A percentile compares a stretch with the other conserved stretches of the same genome.
Conservation (phyloP, 352 stramenopile species). For the Globisporangium carolinianum region DNA sequence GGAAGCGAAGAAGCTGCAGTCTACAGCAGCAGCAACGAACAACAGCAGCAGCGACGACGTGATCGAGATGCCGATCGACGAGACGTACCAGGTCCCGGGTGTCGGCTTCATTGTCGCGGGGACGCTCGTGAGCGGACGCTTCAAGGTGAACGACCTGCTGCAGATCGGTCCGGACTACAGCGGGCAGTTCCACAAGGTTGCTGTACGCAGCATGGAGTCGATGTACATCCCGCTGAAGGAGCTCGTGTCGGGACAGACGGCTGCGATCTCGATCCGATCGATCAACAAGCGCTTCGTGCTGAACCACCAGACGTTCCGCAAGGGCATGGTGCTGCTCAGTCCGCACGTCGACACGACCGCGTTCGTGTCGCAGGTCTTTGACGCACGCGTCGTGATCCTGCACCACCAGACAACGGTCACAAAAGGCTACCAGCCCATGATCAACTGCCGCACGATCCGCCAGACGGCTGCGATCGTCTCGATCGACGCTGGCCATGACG, state of each 20-base stretch:
- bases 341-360: slow-evolving; percentile 65
- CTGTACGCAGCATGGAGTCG: slow-evolving; percentile 83
- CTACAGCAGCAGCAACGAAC: not conserved
- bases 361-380: slow-evolving; percentile 84
- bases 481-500: slow-evolving; percentile 75
- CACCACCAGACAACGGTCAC: slow-evolving; percentile 95
- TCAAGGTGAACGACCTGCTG: slow-evolving; percentile 84
- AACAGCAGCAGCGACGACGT: slow-evolving; percentile 18
- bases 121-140: slow-evolving; percentile 89
- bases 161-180: slow-evolving; percentile 88
- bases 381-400: slow-evolving; percentile 91
- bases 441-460: slow-evolving; percentile 90
- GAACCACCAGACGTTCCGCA: slow-evolving; percentile 81
- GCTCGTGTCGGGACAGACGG: slow-evolving; percentile 78
- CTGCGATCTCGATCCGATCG: slow-evolving; percentile 80
- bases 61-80: slow-evolving; percentile 85
- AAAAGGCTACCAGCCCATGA: slow-evolving; percentile 92
- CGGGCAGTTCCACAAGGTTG: slow-evolving; percentile 83
- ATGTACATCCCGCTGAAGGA: slow-evolving; percentile 90
- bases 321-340: slow-evolving; percentile 90
- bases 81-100: slow-evolving; percentile 89
- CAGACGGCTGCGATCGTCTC: slow-evolving; percentile 88
- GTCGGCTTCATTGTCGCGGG: slow-evolving; percentile 93
- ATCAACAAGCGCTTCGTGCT: slow-evolving; percentile 86
- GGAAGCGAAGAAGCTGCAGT: slow-evolving; percentile 3